Conservation (phyloP, 75 land plant genomes). For the Pseudotsuga menziesii region DNA sequence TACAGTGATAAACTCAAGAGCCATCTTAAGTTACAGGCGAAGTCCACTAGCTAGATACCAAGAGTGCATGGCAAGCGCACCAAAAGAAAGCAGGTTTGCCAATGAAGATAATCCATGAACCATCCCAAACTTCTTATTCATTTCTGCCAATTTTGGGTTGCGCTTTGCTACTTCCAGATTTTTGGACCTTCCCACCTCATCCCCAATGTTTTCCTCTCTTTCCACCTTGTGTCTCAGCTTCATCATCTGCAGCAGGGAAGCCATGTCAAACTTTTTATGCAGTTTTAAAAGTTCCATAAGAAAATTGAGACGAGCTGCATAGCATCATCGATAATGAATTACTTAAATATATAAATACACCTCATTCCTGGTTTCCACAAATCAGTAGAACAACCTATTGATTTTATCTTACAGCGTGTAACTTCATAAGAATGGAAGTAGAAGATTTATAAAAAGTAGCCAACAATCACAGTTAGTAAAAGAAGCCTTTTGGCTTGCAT, state of each 20-base stretch:
- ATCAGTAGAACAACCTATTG: background rate
- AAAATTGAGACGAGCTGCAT: background rate
- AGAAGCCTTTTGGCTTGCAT: no score
- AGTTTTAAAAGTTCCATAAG: background rate
- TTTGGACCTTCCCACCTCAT: constrained; percentile 78
- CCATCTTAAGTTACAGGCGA: constrained; percentile 17
- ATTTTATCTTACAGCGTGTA: background rate
- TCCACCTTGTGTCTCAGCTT: constrained; percentile 86
- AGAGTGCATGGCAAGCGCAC: constrained; percentile 84
- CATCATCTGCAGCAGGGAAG: constrained; percentile 59
- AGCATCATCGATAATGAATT: background rate
- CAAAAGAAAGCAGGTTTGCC: constrained; percentile 76
- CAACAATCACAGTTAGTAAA: background rate
- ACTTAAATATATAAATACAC: background rate
- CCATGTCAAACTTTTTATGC: background rate
- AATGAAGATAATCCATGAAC: constrained; percentile 91
- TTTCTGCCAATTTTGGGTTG: constrained; percentile 70
- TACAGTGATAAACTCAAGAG: background rate
- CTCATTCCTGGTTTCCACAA: background rate
- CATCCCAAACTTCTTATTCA: constrained; percentile 97
- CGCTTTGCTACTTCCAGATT: constrained; percentile 69
- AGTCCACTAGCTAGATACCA: constrained; percentile 86
- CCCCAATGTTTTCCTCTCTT: constrained; percentile 69
- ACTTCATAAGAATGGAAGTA: background rate
- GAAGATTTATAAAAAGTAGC: background rate